phyloP scores from a whole-genome alignment of 2,329 filamentous ascomycete species.

The Tolypocladium tropicale region DNA sequence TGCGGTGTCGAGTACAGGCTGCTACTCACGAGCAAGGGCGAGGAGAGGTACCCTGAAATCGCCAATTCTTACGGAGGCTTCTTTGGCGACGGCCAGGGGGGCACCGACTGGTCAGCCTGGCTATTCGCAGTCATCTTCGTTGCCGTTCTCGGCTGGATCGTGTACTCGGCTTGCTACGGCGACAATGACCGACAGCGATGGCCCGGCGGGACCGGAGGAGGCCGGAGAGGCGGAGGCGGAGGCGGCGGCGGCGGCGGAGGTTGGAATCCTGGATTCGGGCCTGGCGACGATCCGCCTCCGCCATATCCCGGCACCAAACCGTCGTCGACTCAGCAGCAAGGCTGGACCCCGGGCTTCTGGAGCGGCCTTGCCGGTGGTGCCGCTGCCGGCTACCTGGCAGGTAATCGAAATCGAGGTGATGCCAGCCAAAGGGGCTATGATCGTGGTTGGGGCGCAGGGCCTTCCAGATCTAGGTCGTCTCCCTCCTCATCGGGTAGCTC shows the following conservation, averaged over 20 bases:
- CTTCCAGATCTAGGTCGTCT: constrained; percentile 12
- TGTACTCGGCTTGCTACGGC: constrained; percentile 40
- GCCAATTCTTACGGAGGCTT: constrained; percentile 25
- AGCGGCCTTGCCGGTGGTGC: constrained; percentile 56
- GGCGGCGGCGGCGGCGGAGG: constrained; percentile 30
- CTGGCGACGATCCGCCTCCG: constrained; percentile 43
- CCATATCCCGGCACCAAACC: constrained; percentile 30
- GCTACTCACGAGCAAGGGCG: constrained; percentile 65
- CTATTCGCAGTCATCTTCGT: constrained; percentile 56
- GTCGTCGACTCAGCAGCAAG: constrained; percentile 20
- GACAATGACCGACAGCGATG: constrained; percentile 5
- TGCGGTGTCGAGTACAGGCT: constrained; percentile 88
- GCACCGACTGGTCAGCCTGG: constrained; percentile 23
- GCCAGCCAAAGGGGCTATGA: constrained; percentile 20
- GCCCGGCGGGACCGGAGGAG: constrained; percentile 17
- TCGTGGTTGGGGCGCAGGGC: constrained; percentile 14
- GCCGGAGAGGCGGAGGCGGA: constrained; percentile 17
- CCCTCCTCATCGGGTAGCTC: constrained; percentile 25
- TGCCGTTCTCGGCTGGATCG: constrained; percentile 48
- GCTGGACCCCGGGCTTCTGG: constrained; percentile 70
- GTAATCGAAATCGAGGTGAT: constrained; percentile 31
- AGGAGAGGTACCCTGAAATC: constrained; percentile 55
- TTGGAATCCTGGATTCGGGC: constrained; percentile 25
- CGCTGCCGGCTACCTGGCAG: constrained; percentile 57
- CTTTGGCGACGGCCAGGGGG: constrained; percentile 19